Evolutionary conservation across 176 grass and related monocot species (phyloP).

Genomic region (Melocanna baccifera): DNA sequence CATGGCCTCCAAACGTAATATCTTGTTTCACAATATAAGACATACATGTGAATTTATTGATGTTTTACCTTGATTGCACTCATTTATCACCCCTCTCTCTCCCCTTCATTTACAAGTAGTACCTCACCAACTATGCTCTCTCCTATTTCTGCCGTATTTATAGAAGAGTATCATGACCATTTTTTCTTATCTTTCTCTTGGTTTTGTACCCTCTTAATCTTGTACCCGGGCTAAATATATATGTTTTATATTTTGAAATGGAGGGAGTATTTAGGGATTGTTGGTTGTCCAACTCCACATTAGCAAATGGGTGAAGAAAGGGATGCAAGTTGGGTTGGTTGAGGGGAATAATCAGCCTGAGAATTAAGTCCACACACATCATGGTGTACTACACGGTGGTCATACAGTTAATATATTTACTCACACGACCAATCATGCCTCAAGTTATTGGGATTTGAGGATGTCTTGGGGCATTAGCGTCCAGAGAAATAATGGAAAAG

Average conservation of each 20-base stretch:
- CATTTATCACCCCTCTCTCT: no score
- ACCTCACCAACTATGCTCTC: no score
- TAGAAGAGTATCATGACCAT: no score
- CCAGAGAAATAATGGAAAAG: conserved; percentile 25
- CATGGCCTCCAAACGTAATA: conserved; percentile 20
- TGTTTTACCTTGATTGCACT: neutral
- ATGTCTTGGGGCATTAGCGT: neutral
- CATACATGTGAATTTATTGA: neutral
- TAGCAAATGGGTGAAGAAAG: conserved; percentile 34
- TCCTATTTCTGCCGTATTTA: neutral
- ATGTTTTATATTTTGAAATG: no score
- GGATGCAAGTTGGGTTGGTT: conserved; percentile 20
- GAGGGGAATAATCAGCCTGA: conserved; percentile 18
- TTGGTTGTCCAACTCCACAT: conserved; percentile 37
- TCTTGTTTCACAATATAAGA: no score
- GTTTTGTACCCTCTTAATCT: no score
- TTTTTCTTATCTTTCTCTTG: no score
- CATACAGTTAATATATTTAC: conserved; percentile 40
- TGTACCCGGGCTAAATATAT: no score
- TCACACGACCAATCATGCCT: conserved; percentile 23
- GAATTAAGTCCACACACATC: conserved; percentile 41
- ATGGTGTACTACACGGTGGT: conserved; percentile 31
- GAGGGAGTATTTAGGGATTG: neutral
- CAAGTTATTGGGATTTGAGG: conserved; percentile 9
- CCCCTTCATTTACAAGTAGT: no score